Percentiles rank a stretch among this genome's conserved stretches.
phyloP scores from a whole-genome alignment of 306 rosid species.

The Ziziphus jujuba region DNA sequence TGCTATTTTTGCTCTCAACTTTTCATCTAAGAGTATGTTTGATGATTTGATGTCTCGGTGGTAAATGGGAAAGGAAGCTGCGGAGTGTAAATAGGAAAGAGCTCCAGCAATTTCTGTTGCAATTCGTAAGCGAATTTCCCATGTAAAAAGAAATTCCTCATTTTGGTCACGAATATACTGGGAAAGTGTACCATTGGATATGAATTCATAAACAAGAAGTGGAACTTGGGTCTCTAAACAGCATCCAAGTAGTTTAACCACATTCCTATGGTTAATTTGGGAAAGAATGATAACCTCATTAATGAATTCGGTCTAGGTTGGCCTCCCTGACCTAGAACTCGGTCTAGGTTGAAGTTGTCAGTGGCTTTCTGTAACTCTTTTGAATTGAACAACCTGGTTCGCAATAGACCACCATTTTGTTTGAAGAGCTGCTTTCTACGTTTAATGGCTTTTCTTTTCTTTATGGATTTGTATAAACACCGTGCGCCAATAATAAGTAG shows the following conservation, averaged over 20 bases:
- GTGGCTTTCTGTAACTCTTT: constrained; percentile 18
- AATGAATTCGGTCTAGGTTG: constrained; percentile 21
- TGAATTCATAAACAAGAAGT: constrained; percentile 13
- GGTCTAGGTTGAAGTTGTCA: no score
- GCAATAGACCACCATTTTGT: no score
- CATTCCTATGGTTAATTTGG: constrained; percentile 15
- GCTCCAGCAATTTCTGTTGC: constrained; percentile 17
- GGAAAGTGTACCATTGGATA: constrained; percentile 16
- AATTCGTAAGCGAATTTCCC: constrained; percentile 12
- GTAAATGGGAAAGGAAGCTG: constrained; percentile 15
- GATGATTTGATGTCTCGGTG: constrained; percentile 26
- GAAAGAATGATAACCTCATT: constrained; percentile 21
- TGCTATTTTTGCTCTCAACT: constrained; percentile 21
- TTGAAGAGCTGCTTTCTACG: no score
- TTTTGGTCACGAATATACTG: background rate
- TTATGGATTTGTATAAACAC: no score
- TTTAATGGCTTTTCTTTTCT: no score
- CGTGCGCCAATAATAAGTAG: no score
- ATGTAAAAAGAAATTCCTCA: constrained; percentile 1
- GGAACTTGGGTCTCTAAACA: constrained; percentile 19
- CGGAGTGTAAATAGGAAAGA: constrained; percentile 18
- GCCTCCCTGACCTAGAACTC: constrained; percentile 27
- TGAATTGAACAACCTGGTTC: constrained; percentile 1
- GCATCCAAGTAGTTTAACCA: constrained; percentile 18
- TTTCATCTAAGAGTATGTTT: constrained; percentile 19